Conservation (phyloP, 306 rosid genomes). For the Trichosanthes cucumerina region DNA sequence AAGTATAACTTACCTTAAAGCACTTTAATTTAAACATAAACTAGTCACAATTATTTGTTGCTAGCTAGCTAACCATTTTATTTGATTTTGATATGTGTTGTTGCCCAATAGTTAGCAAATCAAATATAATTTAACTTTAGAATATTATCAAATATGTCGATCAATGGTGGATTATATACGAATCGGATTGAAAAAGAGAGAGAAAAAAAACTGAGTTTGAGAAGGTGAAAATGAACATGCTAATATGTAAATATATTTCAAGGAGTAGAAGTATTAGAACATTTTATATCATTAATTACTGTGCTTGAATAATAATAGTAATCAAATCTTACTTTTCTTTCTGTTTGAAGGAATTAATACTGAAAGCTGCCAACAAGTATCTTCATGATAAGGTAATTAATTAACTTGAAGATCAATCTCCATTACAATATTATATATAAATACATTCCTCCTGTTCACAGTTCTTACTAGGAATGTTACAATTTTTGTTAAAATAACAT, state of each 20-base stretch:
- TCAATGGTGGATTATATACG: no score
- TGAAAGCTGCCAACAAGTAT: conserved; percentile 24
- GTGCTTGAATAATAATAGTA: not conserved
- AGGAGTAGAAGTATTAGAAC: not conserved
- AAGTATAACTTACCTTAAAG: not conserved
- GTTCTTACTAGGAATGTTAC: no score
- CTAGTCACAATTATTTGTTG: not conserved
- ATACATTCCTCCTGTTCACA: not conserved
- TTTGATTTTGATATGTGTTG: not conserved
- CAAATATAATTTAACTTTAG: no score
- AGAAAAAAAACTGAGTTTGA: not conserved
- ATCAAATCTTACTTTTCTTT: not conserved
- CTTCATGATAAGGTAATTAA: conserved; percentile 28
- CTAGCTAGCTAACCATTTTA: not conserved
- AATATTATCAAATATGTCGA: no score
- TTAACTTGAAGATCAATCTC: not conserved
- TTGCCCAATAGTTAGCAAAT: no score
- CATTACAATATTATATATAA: not conserved
- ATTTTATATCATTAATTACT: not conserved
- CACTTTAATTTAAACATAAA: not conserved
- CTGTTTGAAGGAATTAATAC: conserved; percentile 20
- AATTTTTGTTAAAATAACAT: no score
- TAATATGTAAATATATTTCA: not conserved
- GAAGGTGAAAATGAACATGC: not conserved
- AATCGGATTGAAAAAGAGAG: not conserved